Conservation (phyloP, 2,329 filamentous ascomycete species). For the Exserohilum rostratum region DNA sequence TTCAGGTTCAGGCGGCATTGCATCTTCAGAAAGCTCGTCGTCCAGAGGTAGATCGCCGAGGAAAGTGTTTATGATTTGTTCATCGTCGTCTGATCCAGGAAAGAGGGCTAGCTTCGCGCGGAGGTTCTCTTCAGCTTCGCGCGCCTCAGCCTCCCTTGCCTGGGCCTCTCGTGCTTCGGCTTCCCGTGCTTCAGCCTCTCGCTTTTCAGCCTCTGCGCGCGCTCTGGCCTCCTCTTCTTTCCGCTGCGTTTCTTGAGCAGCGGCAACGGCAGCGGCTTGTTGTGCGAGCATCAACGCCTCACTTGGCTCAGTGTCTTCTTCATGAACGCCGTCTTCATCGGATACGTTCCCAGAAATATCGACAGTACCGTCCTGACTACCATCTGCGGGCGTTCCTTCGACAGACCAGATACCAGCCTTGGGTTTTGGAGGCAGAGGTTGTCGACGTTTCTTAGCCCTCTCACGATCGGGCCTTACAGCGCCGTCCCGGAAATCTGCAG, state of each 20-base stretch:
- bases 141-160: conserved; percentile 35
- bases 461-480: conserved; percentile 36
- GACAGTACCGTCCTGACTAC: conserved; percentile 32
- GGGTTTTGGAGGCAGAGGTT: conserved; percentile 32
- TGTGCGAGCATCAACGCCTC: conserved; percentile 34
- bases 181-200: neutral
- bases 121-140: conserved; percentile 43
- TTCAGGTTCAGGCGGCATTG: conserved; percentile 6
- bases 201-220: conserved; percentile 21
- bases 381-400: conserved; percentile 31
- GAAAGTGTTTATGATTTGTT: conserved; percentile 34
- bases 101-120: conserved; percentile 43
- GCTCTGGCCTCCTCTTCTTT: conserved; percentile 30
- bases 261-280: conserved; percentile 23
- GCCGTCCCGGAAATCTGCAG: conserved; percentile 50
- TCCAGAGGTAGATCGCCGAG: conserved; percentile 32
- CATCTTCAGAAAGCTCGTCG: conserved; percentile 21
- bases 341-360: conserved; percentile 36
- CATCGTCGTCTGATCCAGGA: conserved; percentile 38
- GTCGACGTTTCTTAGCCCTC: conserved; percentile 33
- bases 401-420: conserved; percentile 35
- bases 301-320: conserved; percentile 39
- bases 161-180: conserved; percentile 12
- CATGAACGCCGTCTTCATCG: conserved; percentile 34
- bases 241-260: conserved; percentile 32